Base-by-base conservation (phyloP, 2,329 filamentous ascomycete species). In the Bipolaris gigantea region DNA sequence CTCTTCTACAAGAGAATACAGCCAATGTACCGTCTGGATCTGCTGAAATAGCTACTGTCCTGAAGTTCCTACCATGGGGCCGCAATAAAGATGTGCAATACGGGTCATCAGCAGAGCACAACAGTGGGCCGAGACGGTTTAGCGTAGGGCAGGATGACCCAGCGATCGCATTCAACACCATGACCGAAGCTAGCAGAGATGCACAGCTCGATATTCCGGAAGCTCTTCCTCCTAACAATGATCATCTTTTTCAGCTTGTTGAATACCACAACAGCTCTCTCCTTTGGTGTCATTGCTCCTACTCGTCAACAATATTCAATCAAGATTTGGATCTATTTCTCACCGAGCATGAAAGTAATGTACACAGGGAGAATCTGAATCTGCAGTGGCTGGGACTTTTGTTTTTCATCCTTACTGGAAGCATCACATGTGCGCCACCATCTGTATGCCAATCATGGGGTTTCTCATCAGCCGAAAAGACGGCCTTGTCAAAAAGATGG, bases 11-110 rank as follows among this genome's bases (percentile, higher is more conserved):
- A 23, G 30, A 48, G 15, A n/a, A 27, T 15, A 30, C 15, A 9
- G 13, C 34, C 2, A 15, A 33, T 33, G 18, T 27, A 15, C 3
- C 45, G 13, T 8, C 25, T 4, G 45, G 49, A 11, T 32, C 45
- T 30, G 16, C n/a, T 56, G 76, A 78, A 60, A 77, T 77, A 1
- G 78, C 77, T 1, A 78, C 78, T 2, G 76, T 80, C 3, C 70
- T 81, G 0, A 78, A 81, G 50, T 81, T 79, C 27, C 41, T 80
- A 2, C 77, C 78, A 1, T 81, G 79, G 79, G 79, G 78, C 8
- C 73, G 78, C 15, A 69, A 73, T 33, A 81, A 80, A 57, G 74
- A 80, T 23, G 48, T 36, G 4, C 50, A 60, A 13, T 62, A 60
- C 32, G 56, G 48, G 21, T 64, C 41, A 13, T 35, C 54, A 18